These are phyloP conservation scores for Lachancea meyersii DNA, from an alignment of 805 yeast species.

Conservation along the genomic window DNA sequence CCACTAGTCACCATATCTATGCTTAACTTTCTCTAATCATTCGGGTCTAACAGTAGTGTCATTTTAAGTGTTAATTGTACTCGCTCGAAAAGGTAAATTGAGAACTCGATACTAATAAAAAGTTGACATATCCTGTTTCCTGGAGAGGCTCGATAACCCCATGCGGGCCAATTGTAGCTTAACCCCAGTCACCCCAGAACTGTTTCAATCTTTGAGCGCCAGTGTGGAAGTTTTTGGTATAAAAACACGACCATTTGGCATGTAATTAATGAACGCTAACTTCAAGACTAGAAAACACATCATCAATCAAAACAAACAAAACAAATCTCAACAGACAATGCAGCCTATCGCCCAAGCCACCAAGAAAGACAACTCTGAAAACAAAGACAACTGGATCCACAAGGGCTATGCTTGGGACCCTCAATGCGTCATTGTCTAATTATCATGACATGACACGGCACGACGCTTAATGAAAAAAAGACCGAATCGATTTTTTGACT, in stretches of 20 bases:
- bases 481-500: no score
- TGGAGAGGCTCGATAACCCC: neutral
- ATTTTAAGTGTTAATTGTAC: neutral
- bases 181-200: neutral
- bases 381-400: constrained; percentile 14
- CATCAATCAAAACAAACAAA: neutral
- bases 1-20: neutral
- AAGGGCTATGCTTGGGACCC: constrained; percentile 13
- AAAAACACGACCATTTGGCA: neutral
- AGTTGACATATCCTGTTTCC: neutral
- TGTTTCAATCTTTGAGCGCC: neutral
- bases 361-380: constrained; percentile 12
- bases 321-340: constrained; percentile 4
- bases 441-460: neutral
- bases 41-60: neutral
- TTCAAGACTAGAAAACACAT: neutral
- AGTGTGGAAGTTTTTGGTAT: neutral
- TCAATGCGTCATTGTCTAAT: constrained; percentile 11
- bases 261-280: neutral
- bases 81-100: constrained; percentile 4
- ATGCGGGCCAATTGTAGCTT: neutral
- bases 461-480: no score
- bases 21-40: neutral
- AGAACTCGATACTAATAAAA: neutral
- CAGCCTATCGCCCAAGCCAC: constrained; percentile 12